These are phyloP conservation scores for Neurospora sp. DNA, from an alignment of 2,329 filamentous ascomycete species.

Conservation along the genomic window DNA sequence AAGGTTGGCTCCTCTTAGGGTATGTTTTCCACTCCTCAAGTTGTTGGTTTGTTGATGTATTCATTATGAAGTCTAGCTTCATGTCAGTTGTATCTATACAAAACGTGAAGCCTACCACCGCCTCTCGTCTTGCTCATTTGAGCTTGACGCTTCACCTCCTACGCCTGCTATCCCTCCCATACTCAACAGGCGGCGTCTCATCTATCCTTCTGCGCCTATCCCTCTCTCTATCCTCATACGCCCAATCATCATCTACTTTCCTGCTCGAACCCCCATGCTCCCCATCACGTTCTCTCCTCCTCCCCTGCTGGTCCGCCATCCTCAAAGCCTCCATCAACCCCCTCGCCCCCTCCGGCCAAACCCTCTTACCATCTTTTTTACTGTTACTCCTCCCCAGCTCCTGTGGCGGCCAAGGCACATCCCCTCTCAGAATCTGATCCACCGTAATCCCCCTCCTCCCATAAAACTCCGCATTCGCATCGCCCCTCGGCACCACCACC, in stretches of 20 bases:
- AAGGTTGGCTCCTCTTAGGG: neutral
- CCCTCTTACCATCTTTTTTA: neutral
- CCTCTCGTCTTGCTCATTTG: neutral
- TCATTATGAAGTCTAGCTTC: neutral
- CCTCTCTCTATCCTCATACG: neutral
- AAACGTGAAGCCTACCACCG: neutral
- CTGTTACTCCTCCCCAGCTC: too few species aligned
- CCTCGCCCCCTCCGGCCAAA: conserved; percentile 8
- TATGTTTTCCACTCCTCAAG: neutral
- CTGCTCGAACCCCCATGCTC: neutral
- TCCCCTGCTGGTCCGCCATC: conserved; percentile 8
- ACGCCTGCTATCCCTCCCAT: neutral
- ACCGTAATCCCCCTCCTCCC: conserved; percentile 4
- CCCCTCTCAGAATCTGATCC: conserved; percentile 2
- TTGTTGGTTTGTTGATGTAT: neutral
- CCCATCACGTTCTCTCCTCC: neutral
- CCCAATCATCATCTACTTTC: neutral
- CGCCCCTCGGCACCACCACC: conserved; percentile 62
- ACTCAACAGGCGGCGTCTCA: neutral
- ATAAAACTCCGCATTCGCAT: conserved; percentile 74
- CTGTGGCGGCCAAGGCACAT: neutral
- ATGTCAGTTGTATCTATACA: neutral
- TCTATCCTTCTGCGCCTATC: neutral
- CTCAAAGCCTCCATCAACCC: conserved; percentile 18
- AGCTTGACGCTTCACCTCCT: neutral